Percentiles rank a stretch among this genome's conserved stretches.
phyloP scores from a whole-genome alignment of 1,139 yeast genomes.

The Nematodospora anomalae region DNA sequence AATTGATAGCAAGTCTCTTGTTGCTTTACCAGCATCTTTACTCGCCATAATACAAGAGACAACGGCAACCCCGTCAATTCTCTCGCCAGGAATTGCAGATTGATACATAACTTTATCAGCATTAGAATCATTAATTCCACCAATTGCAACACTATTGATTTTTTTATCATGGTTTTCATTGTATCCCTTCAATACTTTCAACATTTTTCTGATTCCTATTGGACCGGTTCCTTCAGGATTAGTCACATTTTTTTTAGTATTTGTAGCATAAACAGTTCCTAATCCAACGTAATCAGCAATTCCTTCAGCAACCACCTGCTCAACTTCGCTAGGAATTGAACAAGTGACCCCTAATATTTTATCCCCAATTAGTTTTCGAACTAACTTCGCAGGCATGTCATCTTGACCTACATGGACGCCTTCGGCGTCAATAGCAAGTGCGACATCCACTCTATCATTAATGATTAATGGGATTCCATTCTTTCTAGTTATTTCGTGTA shows the following conservation, averaged over 20 bases:
- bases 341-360: conserved; percentile 84
- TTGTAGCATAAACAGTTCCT: conserved; percentile 78
- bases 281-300: conserved; percentile 82
- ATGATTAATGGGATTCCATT: conserved; percentile 76
- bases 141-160: conserved; percentile 72
- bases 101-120: conserved; percentile 56
- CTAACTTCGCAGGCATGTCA: conserved; percentile 70
- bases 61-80: conserved; percentile 77
- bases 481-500: conserved; percentile 60
- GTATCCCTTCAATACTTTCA: conserved; percentile 46
- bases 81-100: conserved; percentile 46
- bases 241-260: conserved; percentile 59
- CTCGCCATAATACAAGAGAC: conserved; percentile 86
- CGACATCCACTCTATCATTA: conserved; percentile 87
- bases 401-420: conserved; percentile 95
- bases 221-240: conserved; percentile 57
- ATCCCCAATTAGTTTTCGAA: conserved; percentile 64
- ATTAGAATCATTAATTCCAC: conserved; percentile 76
- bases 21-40: conserved; percentile 54
- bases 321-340: conserved; percentile 57
- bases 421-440: conserved; percentile 85
- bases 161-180: conserved; percentile 21
- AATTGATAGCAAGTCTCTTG: conserved; percentile 31
- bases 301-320: conserved; percentile 50
- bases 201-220: conserved; percentile 58